These are phyloP conservation scores for Pichia insulana DNA, from an alignment of 805 yeast species.

Conservation along the genomic window DNA sequence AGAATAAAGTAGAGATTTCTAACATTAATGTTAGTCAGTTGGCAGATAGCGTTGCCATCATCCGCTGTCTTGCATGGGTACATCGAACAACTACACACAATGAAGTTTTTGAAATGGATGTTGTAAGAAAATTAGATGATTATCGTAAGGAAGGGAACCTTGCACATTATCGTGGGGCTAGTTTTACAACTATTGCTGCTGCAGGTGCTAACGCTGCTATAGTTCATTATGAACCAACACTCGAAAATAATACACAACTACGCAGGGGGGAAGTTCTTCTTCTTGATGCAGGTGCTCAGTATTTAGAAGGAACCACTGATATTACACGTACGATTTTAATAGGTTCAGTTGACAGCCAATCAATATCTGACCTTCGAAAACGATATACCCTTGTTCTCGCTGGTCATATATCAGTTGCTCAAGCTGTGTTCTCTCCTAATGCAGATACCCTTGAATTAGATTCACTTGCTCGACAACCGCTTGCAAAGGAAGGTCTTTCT, in stretches of 20 bases:
- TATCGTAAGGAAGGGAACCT: conserved; percentile 11
- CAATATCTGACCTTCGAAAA: conserved; percentile 47
- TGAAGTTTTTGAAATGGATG: conserved; percentile 43
- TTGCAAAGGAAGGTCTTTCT: conserved; percentile 78
- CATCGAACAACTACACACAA: conserved; percentile 42
- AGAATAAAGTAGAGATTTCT: conserved; percentile 61
- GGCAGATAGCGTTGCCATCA: conserved; percentile 74
- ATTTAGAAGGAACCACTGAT: conserved; percentile 90
- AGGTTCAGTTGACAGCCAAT: conserved; percentile 26
- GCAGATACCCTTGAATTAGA: conserved; percentile 74
- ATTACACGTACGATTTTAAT: conserved; percentile 84
- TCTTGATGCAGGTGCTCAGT: conserved; percentile 89
- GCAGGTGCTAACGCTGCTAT: conserved; percentile 70
- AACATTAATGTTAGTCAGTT: conserved; percentile 72
- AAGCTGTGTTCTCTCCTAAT: conserved; percentile 68
- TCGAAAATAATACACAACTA: conserved; percentile 40
- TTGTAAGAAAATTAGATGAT: conserved; percentile 42
- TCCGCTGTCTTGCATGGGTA: conserved; percentile 76
- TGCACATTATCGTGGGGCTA: conserved; percentile 15
- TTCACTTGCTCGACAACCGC: conserved; percentile 68
- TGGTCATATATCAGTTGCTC: conserved; percentile 84
- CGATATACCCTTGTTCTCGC: conserved; percentile 81
- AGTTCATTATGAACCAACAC: conserved; percentile 66
- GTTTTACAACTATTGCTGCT: conserved; percentile 71
- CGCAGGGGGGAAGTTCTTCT: conserved; percentile 66